Conservation (phyloP, 176 grass and related monocot genomes). For the Zea luxurians region DNA sequence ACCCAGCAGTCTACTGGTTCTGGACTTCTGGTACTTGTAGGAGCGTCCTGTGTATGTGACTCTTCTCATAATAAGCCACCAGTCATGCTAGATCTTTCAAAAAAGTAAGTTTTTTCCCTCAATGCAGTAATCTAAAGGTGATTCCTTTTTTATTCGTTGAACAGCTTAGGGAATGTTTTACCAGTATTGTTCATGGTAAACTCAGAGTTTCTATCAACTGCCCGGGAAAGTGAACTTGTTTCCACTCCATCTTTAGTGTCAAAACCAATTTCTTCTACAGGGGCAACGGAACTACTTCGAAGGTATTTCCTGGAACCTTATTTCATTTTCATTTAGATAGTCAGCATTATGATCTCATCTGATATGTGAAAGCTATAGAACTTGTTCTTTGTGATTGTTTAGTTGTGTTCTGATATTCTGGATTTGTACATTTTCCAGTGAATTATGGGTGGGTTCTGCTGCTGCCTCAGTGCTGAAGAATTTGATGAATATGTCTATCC, state of each 20-base stretch:
- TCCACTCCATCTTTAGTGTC: neutral
- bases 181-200: neutral
- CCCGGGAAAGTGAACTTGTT: neutral
- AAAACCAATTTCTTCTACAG: slow-evolving; percentile 1
- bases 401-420: slow-evolving; percentile 20
- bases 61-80: no score
- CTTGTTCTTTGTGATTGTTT: neutral
- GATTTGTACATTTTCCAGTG: slow-evolving; percentile 24
- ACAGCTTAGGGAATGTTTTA: slow-evolving; percentile 20
- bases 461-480: slow-evolving; percentile 66
- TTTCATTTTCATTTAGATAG: neutral
- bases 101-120: neutral
- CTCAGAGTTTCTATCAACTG: neutral
- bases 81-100: no score
- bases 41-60: no score
- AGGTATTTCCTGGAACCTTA: neutral
- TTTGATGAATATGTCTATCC: slow-evolving; percentile 79
- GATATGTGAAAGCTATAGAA: neutral
- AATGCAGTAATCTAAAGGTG: neutral
- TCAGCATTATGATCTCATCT: neutral
- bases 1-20: no score
- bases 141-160: neutral
- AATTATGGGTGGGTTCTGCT: slow-evolving; percentile 79
- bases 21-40: no score
- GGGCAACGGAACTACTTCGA: neutral